phyloP scores from a whole-genome alignment of 2,329 filamentous ascomycete genomes.

The Aspergillus japonicus region DNA sequence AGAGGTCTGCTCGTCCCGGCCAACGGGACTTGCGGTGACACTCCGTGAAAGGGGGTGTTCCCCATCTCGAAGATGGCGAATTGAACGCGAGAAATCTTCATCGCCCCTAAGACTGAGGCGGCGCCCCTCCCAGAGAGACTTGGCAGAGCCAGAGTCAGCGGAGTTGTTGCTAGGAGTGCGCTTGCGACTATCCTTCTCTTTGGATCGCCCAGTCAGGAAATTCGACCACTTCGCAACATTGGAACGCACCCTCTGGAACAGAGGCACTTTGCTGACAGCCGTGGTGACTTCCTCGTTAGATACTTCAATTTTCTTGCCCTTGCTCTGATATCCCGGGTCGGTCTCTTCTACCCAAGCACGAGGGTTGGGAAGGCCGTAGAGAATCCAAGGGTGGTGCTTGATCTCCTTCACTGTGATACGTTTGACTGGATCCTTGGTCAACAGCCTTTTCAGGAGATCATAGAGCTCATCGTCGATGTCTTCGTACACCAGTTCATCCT shows the following conservation, averaged over 20 bases:
- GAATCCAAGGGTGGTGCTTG: conserved; percentile 90
- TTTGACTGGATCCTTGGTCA: conserved; percentile 84
- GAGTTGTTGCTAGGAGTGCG: conserved; percentile 56
- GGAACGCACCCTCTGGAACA: conserved; percentile 80
- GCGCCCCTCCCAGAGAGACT: conserved; percentile 50
- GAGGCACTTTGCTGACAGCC: conserved; percentile 84
- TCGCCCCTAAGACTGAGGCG: conserved; percentile 57
- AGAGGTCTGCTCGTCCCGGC: conserved; percentile 30
- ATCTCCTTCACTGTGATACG: conserved; percentile 88
- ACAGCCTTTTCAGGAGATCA: conserved; percentile 74
- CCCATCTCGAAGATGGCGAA: conserved; percentile 52
- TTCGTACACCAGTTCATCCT: conserved; percentile 80
- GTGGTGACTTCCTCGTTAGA: conserved; percentile 85
- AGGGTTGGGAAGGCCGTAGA: conserved; percentile 72
- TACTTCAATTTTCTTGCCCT: conserved; percentile 85
- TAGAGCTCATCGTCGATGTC: conserved; percentile 75
- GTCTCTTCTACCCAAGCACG: conserved; percentile 89
- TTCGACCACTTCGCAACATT: conserved; percentile 67
- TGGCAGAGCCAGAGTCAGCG: conserved; percentile 56
- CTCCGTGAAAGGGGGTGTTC: conserved; percentile 77
- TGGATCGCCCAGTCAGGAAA: conserved; percentile 50
- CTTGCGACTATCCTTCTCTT: conserved; percentile 46
- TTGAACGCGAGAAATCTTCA: conserved; percentile 53
- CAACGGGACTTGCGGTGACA: conserved; percentile 66
- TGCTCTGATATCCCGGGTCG: conserved; percentile 73